Percentiles rank a stretch among this genome's conserved stretches.
Conservation (phyloP, 2,329 filamentous ascomycete genomes). For the Aureobasidium zeae region DNA sequence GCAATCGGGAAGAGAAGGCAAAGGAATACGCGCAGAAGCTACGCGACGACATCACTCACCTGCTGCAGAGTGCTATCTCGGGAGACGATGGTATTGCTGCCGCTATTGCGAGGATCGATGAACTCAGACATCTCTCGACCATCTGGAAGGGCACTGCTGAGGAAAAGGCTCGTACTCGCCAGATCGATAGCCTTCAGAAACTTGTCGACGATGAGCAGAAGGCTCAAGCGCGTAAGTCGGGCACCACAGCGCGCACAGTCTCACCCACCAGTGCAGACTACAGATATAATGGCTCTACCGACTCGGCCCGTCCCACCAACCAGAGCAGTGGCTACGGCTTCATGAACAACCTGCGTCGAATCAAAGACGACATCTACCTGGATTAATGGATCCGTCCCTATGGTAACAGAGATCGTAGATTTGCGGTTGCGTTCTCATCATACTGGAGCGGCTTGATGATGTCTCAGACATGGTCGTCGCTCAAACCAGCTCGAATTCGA, state of each 20-base stretch:
- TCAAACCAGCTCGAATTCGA: too few relatives aligned
- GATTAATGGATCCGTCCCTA: conserved; percentile 36
- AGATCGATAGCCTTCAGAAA: conserved; percentile 72
- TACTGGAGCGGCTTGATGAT: too few relatives aligned
- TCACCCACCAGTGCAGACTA: conserved; percentile 22
- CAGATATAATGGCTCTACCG: conserved; percentile 23
- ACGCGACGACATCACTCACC: conserved; percentile 58
- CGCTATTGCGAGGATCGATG: conserved; percentile 64
- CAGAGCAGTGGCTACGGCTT: conserved; percentile 41
- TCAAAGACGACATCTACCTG: conserved; percentile 46
- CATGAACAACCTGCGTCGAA: conserved; percentile 43
- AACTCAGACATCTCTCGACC: conserved; percentile 63
- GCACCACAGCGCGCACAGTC: conserved; percentile 17
- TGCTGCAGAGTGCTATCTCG: conserved; percentile 48
- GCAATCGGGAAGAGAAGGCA: conserved; percentile 76
- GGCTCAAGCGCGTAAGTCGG: conserved; percentile 31
- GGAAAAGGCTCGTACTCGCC: conserved; percentile 71
- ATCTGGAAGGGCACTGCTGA: conserved; percentile 96
- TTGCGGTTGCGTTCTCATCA: too few relatives aligned
- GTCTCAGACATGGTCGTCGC: too few relatives aligned
- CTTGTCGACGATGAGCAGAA: conserved; percentile 66
- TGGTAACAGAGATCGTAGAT: too few relatives aligned
- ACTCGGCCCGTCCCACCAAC: conserved; percentile 20
- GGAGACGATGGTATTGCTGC: conserved; percentile 62
- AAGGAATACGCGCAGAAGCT: conserved; percentile 66